phyloP scores from a whole-genome alignment of 371 early-diverging fungal genomes.

The Mucor indicus region DNA sequence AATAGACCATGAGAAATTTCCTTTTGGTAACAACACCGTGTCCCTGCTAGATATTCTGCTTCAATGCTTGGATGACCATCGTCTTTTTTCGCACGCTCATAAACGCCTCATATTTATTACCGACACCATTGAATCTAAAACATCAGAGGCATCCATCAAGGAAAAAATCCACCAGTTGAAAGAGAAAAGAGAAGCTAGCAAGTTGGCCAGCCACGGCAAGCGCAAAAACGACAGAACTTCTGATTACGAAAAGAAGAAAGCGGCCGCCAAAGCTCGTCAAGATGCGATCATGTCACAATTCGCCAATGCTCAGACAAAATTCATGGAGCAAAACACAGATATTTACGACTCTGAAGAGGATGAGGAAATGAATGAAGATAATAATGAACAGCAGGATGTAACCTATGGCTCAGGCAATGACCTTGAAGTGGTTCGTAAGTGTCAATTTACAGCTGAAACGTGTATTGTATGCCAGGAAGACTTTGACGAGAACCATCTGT shows the following conservation, averaged over 20 bases:
- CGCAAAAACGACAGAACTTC: conserved; percentile 12
- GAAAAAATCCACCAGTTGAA: conserved; percentile 20
- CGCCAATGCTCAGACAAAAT: conserved; percentile 80
- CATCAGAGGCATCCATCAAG: conserved; percentile 43
- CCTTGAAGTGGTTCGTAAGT: conserved; percentile 44
- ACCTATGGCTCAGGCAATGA: conserved; percentile 8
- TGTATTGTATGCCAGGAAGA: conserved; percentile 97
- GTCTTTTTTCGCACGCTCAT: conserved; percentile 46
- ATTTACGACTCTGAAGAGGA: conserved; percentile 55
- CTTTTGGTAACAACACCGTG: too few species aligned
- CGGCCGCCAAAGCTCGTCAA: conserved; percentile 82
- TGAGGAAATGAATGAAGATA: conserved; percentile 31
- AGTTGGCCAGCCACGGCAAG: too few species aligned
- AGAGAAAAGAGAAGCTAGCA: conserved; percentile 5
- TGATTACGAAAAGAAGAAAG: conserved; percentile 73
- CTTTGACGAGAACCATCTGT: conserved; percentile 61
- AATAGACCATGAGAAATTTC: conserved; percentile 30
- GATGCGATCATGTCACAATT: conserved; percentile 90
- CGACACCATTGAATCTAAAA: conserved; percentile 45
- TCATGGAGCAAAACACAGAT: conserved; percentile 75
- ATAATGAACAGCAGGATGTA: conserved; percentile 6
- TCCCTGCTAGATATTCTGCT: conserved; percentile 39
- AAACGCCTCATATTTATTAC: conserved; percentile 57
- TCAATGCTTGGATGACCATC: conserved; percentile 34
- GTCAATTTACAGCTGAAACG: conserved; percentile 75